A percentile compares a stretch with the other conserved stretches of the same genome.
Evolutionary conservation across 2,329 filamentous ascomycete genomes (phyloP).

Genomic region (Verticillium alfalfae): DNA sequence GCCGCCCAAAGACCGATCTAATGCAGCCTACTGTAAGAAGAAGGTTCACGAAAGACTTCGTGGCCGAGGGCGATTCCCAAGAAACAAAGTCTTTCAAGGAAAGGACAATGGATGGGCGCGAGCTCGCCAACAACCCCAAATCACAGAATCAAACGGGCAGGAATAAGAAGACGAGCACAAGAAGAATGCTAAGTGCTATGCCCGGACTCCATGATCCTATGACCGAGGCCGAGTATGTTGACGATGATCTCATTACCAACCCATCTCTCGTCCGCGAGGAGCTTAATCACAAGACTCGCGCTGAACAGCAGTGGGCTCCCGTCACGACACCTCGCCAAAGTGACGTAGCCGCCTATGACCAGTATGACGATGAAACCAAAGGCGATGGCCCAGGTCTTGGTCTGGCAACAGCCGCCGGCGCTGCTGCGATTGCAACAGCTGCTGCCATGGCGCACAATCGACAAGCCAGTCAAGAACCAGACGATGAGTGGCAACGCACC

Average conservation of each 20-base stretch:
- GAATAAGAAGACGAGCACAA: constrained; percentile 46
- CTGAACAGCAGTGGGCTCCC: constrained; percentile 20
- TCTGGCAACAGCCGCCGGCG: constrained; percentile 47
- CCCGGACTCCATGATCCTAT: constrained; percentile 66
- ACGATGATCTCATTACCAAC: constrained; percentile 73
- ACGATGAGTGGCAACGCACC: constrained; percentile 60
- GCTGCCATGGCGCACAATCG: constrained; percentile 43
- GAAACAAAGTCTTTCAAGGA: constrained; percentile 64
- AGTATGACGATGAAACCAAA: constrained; percentile 12
- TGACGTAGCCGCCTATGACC: constrained; percentile 19
- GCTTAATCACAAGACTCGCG: background rate
- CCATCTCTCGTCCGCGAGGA: constrained; percentile 73
- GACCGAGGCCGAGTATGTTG: constrained; percentile 67
- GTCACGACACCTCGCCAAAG: constrained; percentile 26
- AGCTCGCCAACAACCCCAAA: constrained; percentile 51
- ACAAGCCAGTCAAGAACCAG: constrained; percentile 51
- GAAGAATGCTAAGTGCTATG: constrained; percentile 65
- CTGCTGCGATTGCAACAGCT: constrained; percentile 44
- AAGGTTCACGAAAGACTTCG: constrained; percentile 31
- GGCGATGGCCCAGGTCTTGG: constrained; percentile 25
- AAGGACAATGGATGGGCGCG: constrained; percentile 50
- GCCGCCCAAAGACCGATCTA: constrained; percentile 39
- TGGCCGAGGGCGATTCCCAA: constrained; percentile 48
- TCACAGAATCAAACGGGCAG: constrained; percentile 55
- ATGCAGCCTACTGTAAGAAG: constrained; percentile 27